Base-by-base conservation (phyloP, 2,329 filamentous ascomycete genomes). In the Xylogone sp. region DNA sequence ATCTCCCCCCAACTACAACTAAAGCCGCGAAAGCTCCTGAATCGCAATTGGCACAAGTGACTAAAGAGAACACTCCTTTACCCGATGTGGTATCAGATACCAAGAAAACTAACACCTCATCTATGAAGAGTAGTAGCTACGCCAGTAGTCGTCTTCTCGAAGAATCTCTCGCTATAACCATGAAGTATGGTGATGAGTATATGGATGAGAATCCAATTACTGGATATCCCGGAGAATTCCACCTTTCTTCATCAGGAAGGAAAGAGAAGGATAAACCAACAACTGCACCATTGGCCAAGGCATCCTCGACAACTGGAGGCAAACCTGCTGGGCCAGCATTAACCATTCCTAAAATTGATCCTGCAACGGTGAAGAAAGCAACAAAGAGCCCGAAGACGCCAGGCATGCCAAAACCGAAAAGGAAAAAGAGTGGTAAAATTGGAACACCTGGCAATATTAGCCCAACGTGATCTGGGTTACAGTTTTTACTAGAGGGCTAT, bases 201-300 rank as follows among this genome's bases (percentile, higher is more conserved):
- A 79, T 86, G 68, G 81, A 87, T 66, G 81, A 86, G 65, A 86
- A 84, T 57, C 82, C 83, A 42, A 86, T 87, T 59, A 85, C 82
- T 0, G 83, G 84, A 46, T 75, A 78, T 24, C 83, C 83, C 1
- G 83, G 83, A 46, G 81, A 83, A 49, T 87, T 86, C 65, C 81
- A 85, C 58, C 74, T 86, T 10, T 78, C 78, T 8, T 82, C 80
- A 7, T 84, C 81, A 0, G 82, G 83, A 1, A 75, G 81, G 22
- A 63, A 61, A 42, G 62, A 65, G 21, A 61, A 61, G 27, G 62
- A 60, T 22, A 65, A 59, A 45, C 47, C 64, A 21, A 53, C 51
- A 42, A 52, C 60, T 3, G 53, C 60, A 16, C 42, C 47, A 20
- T 24, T 53, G 19, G 48, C 53, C 18, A 55, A 54, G 16, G 58